Evolutionary conservation across 352 stramenopile genomes (phyloP), one percentile per base, ranked within the genome.

Genomic region (Phytopythium vexans): DNA sequence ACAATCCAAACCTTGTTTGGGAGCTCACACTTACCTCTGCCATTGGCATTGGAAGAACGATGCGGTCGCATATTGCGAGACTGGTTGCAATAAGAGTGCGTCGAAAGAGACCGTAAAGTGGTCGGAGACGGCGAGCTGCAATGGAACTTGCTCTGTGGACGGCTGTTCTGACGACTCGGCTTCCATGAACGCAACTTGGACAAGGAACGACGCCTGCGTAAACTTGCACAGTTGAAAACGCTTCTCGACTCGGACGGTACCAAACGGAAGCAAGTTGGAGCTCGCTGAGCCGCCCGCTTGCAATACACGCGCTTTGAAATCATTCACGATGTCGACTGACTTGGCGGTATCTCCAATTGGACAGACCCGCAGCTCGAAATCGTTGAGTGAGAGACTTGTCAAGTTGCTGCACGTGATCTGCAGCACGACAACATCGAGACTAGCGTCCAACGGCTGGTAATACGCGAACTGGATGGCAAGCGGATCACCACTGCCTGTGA

Each of bases 151-250:
- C 36, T 45, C 48, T 54, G 43, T 35, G 35, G 43, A 16, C 21
- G 39, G 35, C 37, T 45, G 48, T 14, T 54, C 48, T 3, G 48
- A 54, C 35, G 36, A 39, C 38, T 45, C 37, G 4, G 15, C 38
- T 16, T 45, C 48, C 5, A 11, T 42, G 42, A 88, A 84, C 15
- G 81, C 69, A 10, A 85, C 68, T 61, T 89, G 79, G 15, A 89
- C 79, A 40, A 67, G 59, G 52, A 94, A 89, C 9, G 34, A 53
- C 1, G 57, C 56, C 31, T 77, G 71, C 0, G 71, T 66, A 34
- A 92, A 94, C 8, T 69, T 70, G 49, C 75, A 74, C n/a, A 92
- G 38, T 12, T 73, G 73, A 43, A 91, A 91, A 0, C 74, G 66
- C 45, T 91, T 90, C 43, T 86, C 71, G 5, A 60, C 69, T 58